A percentile compares a stretch with the other conserved stretches of the same genome.
These are phyloP conservation scores for Tranzscheliella williamsii DNA, from an alignment of 1,284 basidiomycete species.

Conservation along the genomic window DNA sequence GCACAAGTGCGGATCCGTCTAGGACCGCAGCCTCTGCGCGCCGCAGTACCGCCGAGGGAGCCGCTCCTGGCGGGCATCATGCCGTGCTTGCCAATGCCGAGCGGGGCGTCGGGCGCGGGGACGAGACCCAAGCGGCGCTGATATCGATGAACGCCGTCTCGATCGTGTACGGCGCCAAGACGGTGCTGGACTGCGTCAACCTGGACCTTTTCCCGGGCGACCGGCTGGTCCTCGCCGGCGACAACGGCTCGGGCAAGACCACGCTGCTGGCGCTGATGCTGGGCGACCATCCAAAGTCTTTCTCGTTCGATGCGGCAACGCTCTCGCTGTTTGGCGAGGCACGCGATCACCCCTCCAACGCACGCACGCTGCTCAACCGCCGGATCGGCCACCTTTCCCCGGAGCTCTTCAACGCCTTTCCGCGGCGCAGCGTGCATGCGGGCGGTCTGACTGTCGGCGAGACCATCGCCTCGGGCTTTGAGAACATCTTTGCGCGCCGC, in stretches of 20 bases:
- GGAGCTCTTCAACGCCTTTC: slow-evolving; percentile 88
- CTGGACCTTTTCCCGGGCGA: slow-evolving; percentile 35
- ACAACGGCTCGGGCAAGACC: slow-evolving; percentile 78
- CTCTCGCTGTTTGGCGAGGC: slow-evolving; percentile 45
- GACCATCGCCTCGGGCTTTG: slow-evolving; percentile 50
- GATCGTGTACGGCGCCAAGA: slow-evolving; percentile 72
- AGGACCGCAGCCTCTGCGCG: background rate
- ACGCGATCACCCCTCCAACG: slow-evolving; percentile 49
- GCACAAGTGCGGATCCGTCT: background rate
- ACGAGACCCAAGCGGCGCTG: slow-evolving; percentile 62
- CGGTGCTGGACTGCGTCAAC: slow-evolving; percentile 63
- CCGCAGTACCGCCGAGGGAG: background rate
- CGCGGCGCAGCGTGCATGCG: slow-evolving; percentile 59
- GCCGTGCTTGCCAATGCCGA: slow-evolving; percentile 6
- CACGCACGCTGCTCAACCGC: slow-evolving; percentile 36
- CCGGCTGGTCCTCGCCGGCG: slow-evolving; percentile 60
- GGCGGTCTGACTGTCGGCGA: slow-evolving; percentile 53
- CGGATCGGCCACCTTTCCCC: slow-evolving; percentile 76
- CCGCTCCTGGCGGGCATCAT: slow-evolving; percentile 7
- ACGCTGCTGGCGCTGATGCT: slow-evolving; percentile 89
- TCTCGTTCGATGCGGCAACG: slow-evolving; percentile 64
- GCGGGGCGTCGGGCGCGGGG: slow-evolving; percentile 15
- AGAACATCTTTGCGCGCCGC: slow-evolving; percentile 47
- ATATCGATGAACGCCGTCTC: slow-evolving; percentile 71
- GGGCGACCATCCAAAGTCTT: slow-evolving; percentile 93